Evolutionary conservation across 805 yeast genomes (phyloP).

Genomic region (Pichia nakasei): DNA sequence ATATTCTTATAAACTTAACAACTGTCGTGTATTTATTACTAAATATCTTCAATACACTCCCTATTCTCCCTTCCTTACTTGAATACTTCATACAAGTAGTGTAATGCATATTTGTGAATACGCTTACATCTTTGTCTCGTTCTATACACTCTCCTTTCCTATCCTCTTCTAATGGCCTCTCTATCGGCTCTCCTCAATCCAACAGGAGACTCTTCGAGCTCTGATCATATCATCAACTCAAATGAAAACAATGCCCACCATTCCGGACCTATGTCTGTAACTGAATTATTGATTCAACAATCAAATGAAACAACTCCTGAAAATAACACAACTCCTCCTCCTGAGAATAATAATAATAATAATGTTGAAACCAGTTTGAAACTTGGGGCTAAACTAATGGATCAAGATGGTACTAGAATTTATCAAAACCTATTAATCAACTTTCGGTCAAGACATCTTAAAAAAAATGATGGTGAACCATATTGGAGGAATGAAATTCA

Average conservation of each 20-base stretch:
- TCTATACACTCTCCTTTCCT: neutral
- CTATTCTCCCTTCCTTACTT: too few relatives aligned
- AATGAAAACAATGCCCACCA: neutral
- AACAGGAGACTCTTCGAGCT: neutral
- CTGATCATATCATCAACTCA: neutral
- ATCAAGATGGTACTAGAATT: constrained; percentile 15
- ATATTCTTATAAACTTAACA: too few relatives aligned
- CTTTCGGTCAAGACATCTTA: constrained; percentile 47
- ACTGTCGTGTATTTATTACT: too few relatives aligned
- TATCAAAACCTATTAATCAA: constrained; percentile 24
- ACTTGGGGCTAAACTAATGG: neutral
- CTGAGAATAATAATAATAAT: neutral
- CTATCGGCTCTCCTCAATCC: constrained; percentile 9
- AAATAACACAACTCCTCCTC: too few relatives aligned
- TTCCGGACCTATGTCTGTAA: constrained; percentile 1
- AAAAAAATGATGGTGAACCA: constrained; percentile 88
- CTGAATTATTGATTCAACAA: constrained; percentile 3
- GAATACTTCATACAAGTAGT: too few relatives aligned
- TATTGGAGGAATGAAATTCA: constrained; percentile 85
- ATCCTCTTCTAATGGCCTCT: constrained; percentile 1
- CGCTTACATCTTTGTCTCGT: neutral
- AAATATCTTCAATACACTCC: too few relatives aligned
- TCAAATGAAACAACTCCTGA: neutral
- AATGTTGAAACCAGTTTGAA: neutral
- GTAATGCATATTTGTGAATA: too few relatives aligned